These are phyloP conservation scores for Clitopilus passeckerianus DNA, from an alignment of 768 basidiomycete species.

Conservation along the genomic window DNA sequence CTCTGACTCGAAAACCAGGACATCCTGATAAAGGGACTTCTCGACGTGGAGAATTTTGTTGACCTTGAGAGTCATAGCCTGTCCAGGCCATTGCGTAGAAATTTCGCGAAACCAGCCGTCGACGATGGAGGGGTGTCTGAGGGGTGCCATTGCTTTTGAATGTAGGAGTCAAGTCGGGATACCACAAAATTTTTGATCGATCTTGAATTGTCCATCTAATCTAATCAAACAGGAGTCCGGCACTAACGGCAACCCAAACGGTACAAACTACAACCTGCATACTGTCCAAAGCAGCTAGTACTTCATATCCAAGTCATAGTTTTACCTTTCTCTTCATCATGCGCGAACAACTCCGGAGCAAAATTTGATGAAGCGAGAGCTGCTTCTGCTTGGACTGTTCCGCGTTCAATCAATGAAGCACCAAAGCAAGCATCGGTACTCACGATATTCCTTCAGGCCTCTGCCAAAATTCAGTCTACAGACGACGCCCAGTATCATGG, in stretches of 20 bases:
- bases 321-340: slow-evolving; percentile 18
- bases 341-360: slow-evolving; percentile 31
- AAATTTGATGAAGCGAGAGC: slow-evolving; percentile 32
- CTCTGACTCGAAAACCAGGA: slow-evolving; percentile 94
- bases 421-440: slow-evolving; percentile 14
- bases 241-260: neutral
- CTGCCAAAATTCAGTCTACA: slow-evolving; percentile 50
- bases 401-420: slow-evolving; percentile 1
- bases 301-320: slow-evolving; percentile 5
- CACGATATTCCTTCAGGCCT: slow-evolving; percentile 53
- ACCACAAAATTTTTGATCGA: neutral
- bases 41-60: slow-evolving; percentile 93
- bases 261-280: neutral
- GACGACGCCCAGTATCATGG: slow-evolving; percentile 38
- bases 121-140: slow-evolving; percentile 52
- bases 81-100: slow-evolving; percentile 93
- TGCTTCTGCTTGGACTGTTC: slow-evolving; percentile 32
- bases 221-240: neutral
- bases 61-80: slow-evolving; percentile 96
- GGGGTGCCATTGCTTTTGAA: slow-evolving; percentile 38
- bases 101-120: slow-evolving; percentile 98
- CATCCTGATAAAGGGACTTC: slow-evolving; percentile 92
- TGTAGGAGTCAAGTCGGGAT: neutral
- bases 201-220: neutral
- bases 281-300: neutral